phyloP scores from a whole-genome alignment of 2,329 filamentous ascomycete species.

The Cladosporium austrohemisphaericum region DNA sequence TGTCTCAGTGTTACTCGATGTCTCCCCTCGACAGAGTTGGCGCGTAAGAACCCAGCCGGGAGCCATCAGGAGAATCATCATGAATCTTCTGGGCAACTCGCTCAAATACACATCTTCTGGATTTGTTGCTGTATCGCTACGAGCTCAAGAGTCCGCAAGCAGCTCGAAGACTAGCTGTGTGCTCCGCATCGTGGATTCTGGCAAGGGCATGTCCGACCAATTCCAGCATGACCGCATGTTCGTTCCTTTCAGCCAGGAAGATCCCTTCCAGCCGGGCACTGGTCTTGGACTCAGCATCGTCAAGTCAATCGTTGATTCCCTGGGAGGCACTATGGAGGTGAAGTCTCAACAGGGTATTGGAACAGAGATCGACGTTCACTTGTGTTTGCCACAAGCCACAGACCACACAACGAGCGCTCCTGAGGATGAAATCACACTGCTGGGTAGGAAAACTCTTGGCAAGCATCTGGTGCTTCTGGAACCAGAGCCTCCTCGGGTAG shows the following conservation, averaged over 20 bases:
- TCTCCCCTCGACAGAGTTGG: slow-evolving; percentile 40
- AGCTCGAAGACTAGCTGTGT: slow-evolving; percentile 20
- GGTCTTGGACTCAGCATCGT: slow-evolving; percentile 66
- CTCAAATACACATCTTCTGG: slow-evolving; percentile 45
- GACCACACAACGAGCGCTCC: slow-evolving; percentile 6
- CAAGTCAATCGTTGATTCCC: slow-evolving; percentile 53
- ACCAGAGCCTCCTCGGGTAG: slow-evolving; percentile 5
- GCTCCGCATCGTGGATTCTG: slow-evolving; percentile 56
- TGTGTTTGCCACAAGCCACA: slow-evolving; percentile 19
- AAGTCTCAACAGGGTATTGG: slow-evolving; percentile 44
- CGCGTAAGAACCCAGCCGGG: slow-evolving; percentile 43
- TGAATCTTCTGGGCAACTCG: slow-evolving; percentile 48
- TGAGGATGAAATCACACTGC: slow-evolving; percentile 17
- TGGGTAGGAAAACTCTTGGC: slow-evolving; percentile 17
- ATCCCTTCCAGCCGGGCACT: slow-evolving; percentile 56
- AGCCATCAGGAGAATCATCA: slow-evolving; percentile 43
- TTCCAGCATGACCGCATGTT: slow-evolving; percentile 60
- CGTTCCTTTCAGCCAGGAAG: slow-evolving; percentile 62
- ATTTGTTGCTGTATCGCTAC: slow-evolving; percentile 38
- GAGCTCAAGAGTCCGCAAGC: slow-evolving; percentile 24
- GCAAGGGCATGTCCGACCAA: slow-evolving; percentile 61
- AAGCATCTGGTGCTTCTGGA: slow-evolving; percentile 24
- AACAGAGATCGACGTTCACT: slow-evolving; percentile 24
- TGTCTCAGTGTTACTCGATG: slow-evolving; percentile 45
- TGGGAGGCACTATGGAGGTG: slow-evolving; percentile 58